Percentiles rank a stretch among this genome's conserved stretches.
Conservation (phyloP, 208 protist species). For the Leishmania aethiopica region DNA sequence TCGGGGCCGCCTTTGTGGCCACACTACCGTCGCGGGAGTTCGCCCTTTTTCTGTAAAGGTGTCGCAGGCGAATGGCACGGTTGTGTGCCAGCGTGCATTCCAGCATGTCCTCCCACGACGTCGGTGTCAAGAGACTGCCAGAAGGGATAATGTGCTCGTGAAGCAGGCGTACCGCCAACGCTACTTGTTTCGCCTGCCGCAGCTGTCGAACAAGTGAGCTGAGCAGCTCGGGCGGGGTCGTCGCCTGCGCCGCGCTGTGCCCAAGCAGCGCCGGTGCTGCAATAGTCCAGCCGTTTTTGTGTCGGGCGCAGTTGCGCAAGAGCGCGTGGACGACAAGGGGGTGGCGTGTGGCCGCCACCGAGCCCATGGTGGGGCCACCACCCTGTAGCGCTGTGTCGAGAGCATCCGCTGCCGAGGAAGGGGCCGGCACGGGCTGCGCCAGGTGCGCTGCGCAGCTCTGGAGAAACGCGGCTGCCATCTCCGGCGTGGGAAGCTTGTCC, state of each 20-base stretch:
- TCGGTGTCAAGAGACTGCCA: slow-evolving; percentile 35
- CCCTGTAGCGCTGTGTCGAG: background rate
- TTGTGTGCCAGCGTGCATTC: slow-evolving; percentile 76
- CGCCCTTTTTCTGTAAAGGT: too few species aligned
- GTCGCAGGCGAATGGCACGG: slow-evolving; percentile 30
- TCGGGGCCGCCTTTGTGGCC: background rate
- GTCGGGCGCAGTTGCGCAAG: slow-evolving; percentile 48
- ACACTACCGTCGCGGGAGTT: background rate
- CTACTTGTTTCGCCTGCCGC: slow-evolving; percentile 47
- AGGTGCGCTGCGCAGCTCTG: slow-evolving; percentile 30
- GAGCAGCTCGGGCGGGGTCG: slow-evolving; percentile 60
- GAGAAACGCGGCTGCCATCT: slow-evolving; percentile 46
- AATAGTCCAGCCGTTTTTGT: slow-evolving; percentile 40
- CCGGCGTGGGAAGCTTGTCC: slow-evolving; percentile 60
- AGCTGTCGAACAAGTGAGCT: slow-evolving; percentile 66
- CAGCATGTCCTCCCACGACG: slow-evolving; percentile 62
- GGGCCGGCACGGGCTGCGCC: background rate
- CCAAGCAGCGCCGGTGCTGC: slow-evolving; percentile 52
- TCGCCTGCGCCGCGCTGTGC: slow-evolving; percentile 31
- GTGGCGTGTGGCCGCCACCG: slow-evolving; percentile 35
- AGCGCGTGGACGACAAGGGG: slow-evolving; percentile 66
- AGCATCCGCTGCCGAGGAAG: background rate
- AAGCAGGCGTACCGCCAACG: slow-evolving; percentile 65
- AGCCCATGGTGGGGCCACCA: background rate
- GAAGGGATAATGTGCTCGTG: slow-evolving; percentile 74